Conservation (phyloP, 371 early-diverging fungal genomes). For the Nematocida sp. region DNA sequence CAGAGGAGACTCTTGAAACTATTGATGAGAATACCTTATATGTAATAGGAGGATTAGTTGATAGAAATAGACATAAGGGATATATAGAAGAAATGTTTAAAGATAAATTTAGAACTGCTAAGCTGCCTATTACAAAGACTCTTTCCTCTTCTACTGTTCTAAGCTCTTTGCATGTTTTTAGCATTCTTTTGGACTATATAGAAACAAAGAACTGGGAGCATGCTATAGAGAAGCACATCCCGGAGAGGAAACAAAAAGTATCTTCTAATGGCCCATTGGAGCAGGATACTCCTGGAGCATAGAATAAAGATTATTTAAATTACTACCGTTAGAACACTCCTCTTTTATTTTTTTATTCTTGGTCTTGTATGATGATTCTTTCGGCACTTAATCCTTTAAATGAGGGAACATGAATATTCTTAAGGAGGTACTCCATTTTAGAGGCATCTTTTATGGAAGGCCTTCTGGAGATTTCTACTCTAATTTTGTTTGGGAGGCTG, state of each 20-base stretch:
- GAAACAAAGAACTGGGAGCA: constrained; percentile 6
- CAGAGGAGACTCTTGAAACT: background rate
- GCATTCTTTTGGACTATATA: constrained; percentile 15
- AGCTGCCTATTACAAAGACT: constrained; percentile 8
- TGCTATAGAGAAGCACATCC: constrained; percentile 1
- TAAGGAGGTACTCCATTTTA: constrained; percentile 16
- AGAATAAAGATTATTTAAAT: too few relatives aligned
- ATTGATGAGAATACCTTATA: constrained; percentile 19
- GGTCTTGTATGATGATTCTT: constrained; percentile 1
- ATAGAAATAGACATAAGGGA: constrained; percentile 38
- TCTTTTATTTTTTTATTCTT: constrained; percentile 11
- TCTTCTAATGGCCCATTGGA: too few relatives aligned
- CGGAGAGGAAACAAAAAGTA: constrained; percentile 6
- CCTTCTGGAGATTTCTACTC: constrained; percentile 52
- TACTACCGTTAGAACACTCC: too few relatives aligned
- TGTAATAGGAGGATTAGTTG: constrained; percentile 43
- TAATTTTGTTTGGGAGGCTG: constrained; percentile 35
- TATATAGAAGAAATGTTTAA: constrained; percentile 7
- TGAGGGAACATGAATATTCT: constrained; percentile 6
- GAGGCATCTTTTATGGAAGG: constrained; percentile 36
- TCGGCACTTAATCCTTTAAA: constrained; percentile 27
- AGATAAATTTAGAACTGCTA: constrained; percentile 4
- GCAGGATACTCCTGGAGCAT: too few relatives aligned
- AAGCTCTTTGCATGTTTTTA: constrained; percentile 21
- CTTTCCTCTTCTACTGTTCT: constrained; percentile 20